phyloP scores from a whole-genome alignment of 2,329 filamentous ascomycete species.

The Aspergillus ibericus region DNA sequence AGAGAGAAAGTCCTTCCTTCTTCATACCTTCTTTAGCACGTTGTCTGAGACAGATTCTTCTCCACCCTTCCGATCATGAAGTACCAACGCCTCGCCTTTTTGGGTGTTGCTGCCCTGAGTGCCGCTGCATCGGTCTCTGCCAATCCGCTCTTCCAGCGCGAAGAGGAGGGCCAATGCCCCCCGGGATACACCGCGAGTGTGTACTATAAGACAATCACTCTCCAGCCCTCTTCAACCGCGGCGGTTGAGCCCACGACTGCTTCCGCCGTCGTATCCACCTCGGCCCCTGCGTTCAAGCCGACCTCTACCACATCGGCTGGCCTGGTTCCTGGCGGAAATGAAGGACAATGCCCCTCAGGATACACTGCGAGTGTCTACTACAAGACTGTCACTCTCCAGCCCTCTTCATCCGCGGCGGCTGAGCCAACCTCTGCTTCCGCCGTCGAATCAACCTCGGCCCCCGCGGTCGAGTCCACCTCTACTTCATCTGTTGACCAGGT shows the following conservation, averaged over 20 bases:
- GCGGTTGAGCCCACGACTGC: conserved; percentile 13
- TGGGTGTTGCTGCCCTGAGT: conserved; percentile 27
- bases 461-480: not conserved
- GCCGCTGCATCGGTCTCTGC: conserved; percentile 27
- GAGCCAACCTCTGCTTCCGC: not conserved
- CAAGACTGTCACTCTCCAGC: not conserved
- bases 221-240: conserved; percentile 15
- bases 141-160: conserved; percentile 16
- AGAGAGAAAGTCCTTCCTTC: conserved; percentile 6
- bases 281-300: not conserved
- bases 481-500: not conserved
- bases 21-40: conserved; percentile 4
- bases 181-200: conserved; percentile 29
- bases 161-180: conserved; percentile 24
- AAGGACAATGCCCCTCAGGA: not conserved
- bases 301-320: not conserved
- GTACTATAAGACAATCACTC: conserved; percentile 29
- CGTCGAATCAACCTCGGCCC: not conserved
- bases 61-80: conserved; percentile 23
- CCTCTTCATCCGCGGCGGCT: not conserved
- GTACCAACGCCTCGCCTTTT: conserved; percentile 24
- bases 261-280: not conserved
- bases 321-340: not conserved
- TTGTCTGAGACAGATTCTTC: not conserved
- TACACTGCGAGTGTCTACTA: not conserved